phyloP scores from a whole-genome alignment of 306 rosid species.

The Canavalia gladiata region DNA sequence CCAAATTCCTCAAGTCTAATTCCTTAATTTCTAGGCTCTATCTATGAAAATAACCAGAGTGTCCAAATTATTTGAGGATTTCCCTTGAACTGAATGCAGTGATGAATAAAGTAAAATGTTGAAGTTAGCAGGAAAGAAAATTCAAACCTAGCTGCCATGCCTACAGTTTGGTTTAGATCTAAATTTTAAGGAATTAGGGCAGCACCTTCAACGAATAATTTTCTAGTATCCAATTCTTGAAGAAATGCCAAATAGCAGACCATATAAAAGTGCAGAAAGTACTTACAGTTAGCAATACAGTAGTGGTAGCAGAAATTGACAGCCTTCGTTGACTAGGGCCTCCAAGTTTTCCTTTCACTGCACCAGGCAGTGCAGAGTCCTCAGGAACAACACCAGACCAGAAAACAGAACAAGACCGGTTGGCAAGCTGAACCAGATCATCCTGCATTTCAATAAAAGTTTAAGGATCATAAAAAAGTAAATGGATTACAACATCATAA shows the following conservation, averaged over 20 bases:
- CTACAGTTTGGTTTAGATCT: neutral
- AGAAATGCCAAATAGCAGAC: constrained; percentile 39
- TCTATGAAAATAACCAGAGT: neutral
- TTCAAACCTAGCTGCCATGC: neutral
- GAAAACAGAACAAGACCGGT: constrained; percentile 74
- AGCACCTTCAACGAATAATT: constrained; percentile 18
- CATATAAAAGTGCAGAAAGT: constrained; percentile 43
- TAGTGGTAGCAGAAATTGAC: constrained; percentile 70
- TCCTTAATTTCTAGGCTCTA: neutral
- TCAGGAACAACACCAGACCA: constrained; percentile 61
- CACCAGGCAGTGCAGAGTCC: constrained; percentile 70
- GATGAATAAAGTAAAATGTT: constrained; percentile 30
- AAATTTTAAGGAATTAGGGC: neutral
- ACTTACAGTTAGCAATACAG: constrained; percentile 84
- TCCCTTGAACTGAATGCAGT: constrained; percentile 6
- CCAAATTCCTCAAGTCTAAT: neutral
- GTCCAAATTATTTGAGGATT: constrained; percentile 37
- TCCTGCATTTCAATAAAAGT: constrained; percentile 65
- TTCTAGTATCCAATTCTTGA: constrained; percentile 29
- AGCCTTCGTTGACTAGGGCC: constrained; percentile 98
- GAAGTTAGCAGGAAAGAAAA: constrained; percentile 32
- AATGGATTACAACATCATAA: constrained; percentile 41
- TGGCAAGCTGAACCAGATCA: constrained; percentile 76
- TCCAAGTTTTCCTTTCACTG: constrained; percentile 94
- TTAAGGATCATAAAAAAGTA: constrained; percentile 39